phyloP scores from a whole-genome alignment of 495 filamentous ascomycete species.

The Sporormia fimetaria region DNA sequence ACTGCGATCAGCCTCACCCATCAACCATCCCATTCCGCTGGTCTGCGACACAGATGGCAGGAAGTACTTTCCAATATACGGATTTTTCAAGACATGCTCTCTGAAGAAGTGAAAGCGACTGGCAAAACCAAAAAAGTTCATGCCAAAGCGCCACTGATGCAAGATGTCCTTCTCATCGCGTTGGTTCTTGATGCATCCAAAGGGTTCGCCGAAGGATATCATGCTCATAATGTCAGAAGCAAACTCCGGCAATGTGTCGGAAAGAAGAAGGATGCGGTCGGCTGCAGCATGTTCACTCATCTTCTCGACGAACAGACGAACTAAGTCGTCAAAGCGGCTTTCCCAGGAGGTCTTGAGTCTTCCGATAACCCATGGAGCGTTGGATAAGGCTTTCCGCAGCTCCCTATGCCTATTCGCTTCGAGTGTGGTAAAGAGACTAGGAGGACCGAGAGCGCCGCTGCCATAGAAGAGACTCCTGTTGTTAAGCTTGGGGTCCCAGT shows the following conservation, averaged over 20 bases:
- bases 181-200: constrained; percentile 13
- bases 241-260: constrained; percentile 17
- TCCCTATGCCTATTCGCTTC: constrained; percentile 10
- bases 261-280: constrained; percentile 1
- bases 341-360: constrained; percentile 19
- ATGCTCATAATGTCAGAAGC: constrained; percentile 20
- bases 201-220: constrained; percentile 15
- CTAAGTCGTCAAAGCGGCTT: constrained; percentile 9
- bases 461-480: constrained; percentile 1
- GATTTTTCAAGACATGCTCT: constrained; percentile 8
- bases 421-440: constrained; percentile 15
- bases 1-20: constrained; percentile 17
- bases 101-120: constrained; percentile 11
- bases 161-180: constrained; percentile 15
- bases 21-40: constrained; percentile 16
- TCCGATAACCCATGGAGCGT: constrained; percentile 19
- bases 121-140: constrained; percentile 17
- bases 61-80: constrained; percentile 12
- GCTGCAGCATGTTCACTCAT: constrained; percentile 17
- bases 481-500: constrained; percentile 17
- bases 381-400: constrained; percentile 12
- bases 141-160: constrained; percentile 11
- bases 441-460: constrained; percentile 8
- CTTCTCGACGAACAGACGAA: constrained; percentile 8
- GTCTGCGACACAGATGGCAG: constrained; percentile 7